phyloP scores from a whole-genome alignment of 768 basidiomycete genomes.

The Lactifluus volemus region DNA sequence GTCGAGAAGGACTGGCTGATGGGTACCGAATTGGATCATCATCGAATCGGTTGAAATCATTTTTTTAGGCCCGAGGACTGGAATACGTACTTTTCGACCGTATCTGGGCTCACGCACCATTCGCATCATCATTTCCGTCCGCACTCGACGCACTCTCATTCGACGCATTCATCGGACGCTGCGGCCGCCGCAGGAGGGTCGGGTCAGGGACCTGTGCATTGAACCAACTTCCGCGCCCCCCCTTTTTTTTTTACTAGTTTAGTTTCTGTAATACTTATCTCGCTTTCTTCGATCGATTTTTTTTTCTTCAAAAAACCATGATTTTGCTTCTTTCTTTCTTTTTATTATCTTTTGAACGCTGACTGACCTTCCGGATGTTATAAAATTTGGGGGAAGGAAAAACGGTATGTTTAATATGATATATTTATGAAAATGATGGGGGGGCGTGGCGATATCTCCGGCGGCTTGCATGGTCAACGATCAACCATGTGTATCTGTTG shows the following conservation, averaged over 20 bases:
- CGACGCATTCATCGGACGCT: neutral
- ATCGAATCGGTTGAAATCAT: neutral
- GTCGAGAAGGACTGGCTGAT: conserved; percentile 9
- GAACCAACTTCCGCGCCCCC: neutral
- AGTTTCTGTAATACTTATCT: neutral
- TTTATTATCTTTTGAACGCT: neutral
- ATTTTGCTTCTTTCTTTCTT: neutral
- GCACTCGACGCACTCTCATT: neutral
- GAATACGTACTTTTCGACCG: conserved; percentile 16
- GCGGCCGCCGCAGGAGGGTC: neutral
- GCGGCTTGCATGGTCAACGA: too few species aligned
- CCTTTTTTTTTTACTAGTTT: neutral
- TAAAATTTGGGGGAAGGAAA: too few species aligned
- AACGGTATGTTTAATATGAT: too few species aligned
- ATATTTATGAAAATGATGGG: too few species aligned
- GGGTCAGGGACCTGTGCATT: conserved; percentile 5
- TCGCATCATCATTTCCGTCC: neutral
- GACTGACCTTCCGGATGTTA: neutral
- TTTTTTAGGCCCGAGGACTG: conserved; percentile 16
- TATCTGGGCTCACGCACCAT: conserved; percentile 13
- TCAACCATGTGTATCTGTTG: too few species aligned
- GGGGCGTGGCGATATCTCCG: too few species aligned
- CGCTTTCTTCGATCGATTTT: neutral
- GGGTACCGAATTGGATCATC: neutral
- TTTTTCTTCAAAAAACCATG: neutral